phyloP scores from a whole-genome alignment of 306 rosid genomes.

The Coriaria nepalensis region DNA sequence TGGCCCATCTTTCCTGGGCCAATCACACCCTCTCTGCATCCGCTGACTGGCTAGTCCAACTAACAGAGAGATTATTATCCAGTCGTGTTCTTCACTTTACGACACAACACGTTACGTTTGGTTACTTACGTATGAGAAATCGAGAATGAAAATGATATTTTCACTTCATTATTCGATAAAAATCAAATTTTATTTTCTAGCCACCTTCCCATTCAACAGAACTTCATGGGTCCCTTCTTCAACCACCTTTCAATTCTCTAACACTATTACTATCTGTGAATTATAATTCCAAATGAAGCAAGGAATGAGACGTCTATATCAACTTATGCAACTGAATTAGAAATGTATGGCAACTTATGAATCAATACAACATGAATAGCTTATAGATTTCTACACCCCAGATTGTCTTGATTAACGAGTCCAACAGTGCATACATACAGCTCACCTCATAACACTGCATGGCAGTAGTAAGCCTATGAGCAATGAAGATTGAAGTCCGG shows the following conservation, averaged over 20 bases:
- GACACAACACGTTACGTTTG: too few species aligned
- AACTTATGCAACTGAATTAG: background rate
- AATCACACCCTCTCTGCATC: too few species aligned
- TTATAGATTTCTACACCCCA: background rate
- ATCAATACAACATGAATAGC: too few species aligned
- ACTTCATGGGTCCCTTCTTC: conserved; percentile 95
- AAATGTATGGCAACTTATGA: too few species aligned
- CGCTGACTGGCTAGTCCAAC: too few species aligned
- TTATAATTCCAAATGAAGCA: conserved; percentile 5
- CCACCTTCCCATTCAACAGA: conserved; percentile 75
- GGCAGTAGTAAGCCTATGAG: conserved; percentile 97
- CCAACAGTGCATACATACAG: conserved; percentile 11
- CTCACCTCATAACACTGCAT: conserved; percentile 95
- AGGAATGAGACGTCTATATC: background rate
- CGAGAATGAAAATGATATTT: background rate
- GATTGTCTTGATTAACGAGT: background rate
- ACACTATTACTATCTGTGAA: conserved; percentile 68
- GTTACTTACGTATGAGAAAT: too few species aligned
- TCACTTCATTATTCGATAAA: too few species aligned
- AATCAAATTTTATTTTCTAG: too few species aligned
- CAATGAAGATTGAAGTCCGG: conserved; percentile 84
- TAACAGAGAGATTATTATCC: too few species aligned
- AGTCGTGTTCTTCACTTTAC: too few species aligned
- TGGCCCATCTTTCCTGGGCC: too few species aligned
- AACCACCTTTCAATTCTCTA: conserved; percentile 85